Conservation (phyloP, 768 basidiomycete species). For the Boletus sensibilis region DNA sequence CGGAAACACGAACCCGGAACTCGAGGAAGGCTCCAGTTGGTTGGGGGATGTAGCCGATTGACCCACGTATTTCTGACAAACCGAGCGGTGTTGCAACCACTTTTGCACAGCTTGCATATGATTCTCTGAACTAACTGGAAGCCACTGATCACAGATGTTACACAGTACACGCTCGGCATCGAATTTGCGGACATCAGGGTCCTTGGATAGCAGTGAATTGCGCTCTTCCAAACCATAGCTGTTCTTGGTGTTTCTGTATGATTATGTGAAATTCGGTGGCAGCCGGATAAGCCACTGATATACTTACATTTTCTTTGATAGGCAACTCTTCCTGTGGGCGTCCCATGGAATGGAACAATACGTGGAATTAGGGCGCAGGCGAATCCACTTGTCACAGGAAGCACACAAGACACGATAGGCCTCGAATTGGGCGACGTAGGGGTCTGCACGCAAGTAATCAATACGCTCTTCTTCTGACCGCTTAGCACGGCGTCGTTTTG, state of each 20-base stretch:
- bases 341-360: conserved; percentile 91
- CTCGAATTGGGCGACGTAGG: conserved; percentile 79
- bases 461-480: conserved; percentile 77
- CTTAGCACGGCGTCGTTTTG: conserved; percentile 71
- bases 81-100: conserved; percentile 62
- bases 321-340: conserved; percentile 78
- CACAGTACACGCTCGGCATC: conserved; percentile 73
- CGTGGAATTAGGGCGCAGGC: conserved; percentile 81
- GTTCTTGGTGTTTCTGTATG: conserved; percentile 43
- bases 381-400: conserved; percentile 82
- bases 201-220: conserved; percentile 55
- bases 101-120: conserved; percentile 58
- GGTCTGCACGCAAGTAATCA: conserved; percentile 63
- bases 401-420: conserved; percentile 78
- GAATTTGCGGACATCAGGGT: conserved; percentile 72
- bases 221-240: conserved; percentile 60
- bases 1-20: conserved; percentile 18
- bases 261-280: conserved; percentile 7
- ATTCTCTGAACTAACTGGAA: conserved; percentile 59
- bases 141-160: conserved; percentile 65
- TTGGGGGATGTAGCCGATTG: conserved; percentile 5
- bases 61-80: conserved; percentile 44
- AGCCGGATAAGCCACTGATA: conserved; percentile 6
- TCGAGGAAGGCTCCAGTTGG: conserved; percentile 25
- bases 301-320: conserved; percentile 72